A percentile compares a stretch with the other conserved stretches of the same genome.
Conservation (phyloP, 164 flowering plant species). For the Vitis rotundifolia region DNA sequence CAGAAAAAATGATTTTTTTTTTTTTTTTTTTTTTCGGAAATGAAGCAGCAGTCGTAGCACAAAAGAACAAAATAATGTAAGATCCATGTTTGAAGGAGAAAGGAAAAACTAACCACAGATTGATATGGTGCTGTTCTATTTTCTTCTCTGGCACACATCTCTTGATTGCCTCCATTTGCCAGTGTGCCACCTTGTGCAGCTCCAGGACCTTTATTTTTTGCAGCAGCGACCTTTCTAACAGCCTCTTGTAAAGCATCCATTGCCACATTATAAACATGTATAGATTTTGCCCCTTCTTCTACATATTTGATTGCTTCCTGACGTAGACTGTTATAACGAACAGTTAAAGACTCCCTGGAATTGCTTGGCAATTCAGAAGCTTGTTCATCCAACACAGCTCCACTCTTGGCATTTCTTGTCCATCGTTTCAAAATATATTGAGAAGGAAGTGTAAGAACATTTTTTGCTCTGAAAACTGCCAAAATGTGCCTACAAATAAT, state of each 20-base stretch:
- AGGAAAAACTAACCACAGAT: slow-evolving; percentile 34
- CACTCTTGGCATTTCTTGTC: slow-evolving; percentile 48
- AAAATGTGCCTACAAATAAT: slow-evolving; percentile 44
- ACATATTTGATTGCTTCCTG: slow-evolving; percentile 50
- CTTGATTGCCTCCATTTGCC: slow-evolving; percentile 29
- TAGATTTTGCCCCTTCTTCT: slow-evolving; percentile 52
- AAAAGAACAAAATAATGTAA: background rate
- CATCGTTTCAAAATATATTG: slow-evolving; percentile 47
- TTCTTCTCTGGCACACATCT: slow-evolving; percentile 19
- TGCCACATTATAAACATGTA: slow-evolving; percentile 43
- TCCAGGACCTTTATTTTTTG: slow-evolving; percentile 34
- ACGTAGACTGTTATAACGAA: slow-evolving; percentile 43
- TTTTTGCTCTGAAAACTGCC: slow-evolving; percentile 45
- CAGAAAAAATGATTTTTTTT: background rate
- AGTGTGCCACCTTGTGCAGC: slow-evolving; percentile 12
- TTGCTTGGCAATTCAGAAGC: slow-evolving; percentile 20
- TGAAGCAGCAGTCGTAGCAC: background rate
- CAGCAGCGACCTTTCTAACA: slow-evolving; percentile 30
- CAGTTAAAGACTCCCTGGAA: slow-evolving; percentile 27
- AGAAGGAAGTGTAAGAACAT: slow-evolving; percentile 47
- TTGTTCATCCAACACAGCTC: slow-evolving; percentile 28
- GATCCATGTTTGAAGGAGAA: background rate
- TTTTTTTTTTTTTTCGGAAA: too few species aligned
- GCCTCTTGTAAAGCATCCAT: slow-evolving; percentile 40
- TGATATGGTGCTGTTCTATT: slow-evolving; percentile 19